Evolutionary conservation across 2,329 filamentous ascomycete species (phyloP).

Genomic region (Colletotrichum abscissum): DNA sequence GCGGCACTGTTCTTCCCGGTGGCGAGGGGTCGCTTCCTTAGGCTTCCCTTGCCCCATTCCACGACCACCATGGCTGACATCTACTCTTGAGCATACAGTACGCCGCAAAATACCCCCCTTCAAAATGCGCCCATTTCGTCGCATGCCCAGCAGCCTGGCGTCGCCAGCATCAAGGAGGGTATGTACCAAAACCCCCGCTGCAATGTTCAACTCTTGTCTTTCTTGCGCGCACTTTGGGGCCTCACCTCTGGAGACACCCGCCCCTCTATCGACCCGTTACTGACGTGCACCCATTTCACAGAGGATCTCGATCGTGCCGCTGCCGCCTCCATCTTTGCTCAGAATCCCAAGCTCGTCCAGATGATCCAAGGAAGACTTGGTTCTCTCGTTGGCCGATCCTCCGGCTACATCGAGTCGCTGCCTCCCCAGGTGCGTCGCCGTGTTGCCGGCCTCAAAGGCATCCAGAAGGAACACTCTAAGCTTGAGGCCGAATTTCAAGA

Average conservation of each 20-base stretch:
- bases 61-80: conserved; percentile 35
- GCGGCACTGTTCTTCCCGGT: conserved; percentile 7
- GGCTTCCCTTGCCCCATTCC: conserved; percentile 32
- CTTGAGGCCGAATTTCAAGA: conserved; percentile 98
- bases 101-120: conserved; percentile 97
- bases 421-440: conserved; percentile 90
- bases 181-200: conserved; percentile 49
- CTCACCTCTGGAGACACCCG: neutral
- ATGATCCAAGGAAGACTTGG: conserved; percentile 99
- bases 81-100: conserved; percentile 64
- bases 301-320: conserved; percentile 91
- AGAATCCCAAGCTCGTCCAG: conserved; percentile 92
- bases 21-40: conserved; percentile 20
- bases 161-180: conserved; percentile 98
- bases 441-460: conserved; percentile 94
- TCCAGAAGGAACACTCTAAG: conserved; percentile 98
- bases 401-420: conserved; percentile 97
- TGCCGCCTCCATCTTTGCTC: conserved; percentile 92
- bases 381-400: conserved; percentile 91
- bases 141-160: conserved; percentile 93
- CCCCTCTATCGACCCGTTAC: conserved; percentile 36
- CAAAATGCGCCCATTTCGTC: conserved; percentile 97
- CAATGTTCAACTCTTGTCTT: conserved; percentile 6
- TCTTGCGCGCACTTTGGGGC: neutral
- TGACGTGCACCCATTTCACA: conserved; percentile 52